Percentiles rank a stretch among this genome's conserved stretches.
Evolutionary conservation across 129 eudicot species (phyloP).

Genomic region (Scalesia atractyloides): DNA sequence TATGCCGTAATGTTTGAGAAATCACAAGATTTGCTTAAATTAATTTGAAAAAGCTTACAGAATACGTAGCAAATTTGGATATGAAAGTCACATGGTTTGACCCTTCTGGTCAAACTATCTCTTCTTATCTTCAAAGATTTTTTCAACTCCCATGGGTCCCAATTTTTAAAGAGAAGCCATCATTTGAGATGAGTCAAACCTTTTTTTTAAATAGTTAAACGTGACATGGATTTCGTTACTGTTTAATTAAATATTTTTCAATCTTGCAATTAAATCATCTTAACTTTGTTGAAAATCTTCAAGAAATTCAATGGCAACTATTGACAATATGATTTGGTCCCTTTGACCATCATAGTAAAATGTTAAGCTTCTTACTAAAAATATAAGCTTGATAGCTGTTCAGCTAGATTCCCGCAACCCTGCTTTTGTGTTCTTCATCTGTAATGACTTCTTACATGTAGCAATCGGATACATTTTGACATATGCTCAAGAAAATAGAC

Average conservation of each 20-base stretch:
- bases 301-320: slow-evolving; percentile 5
- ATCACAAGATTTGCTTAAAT: background rate
- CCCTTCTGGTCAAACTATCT: slow-evolving; percentile 3
- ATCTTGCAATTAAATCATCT: background rate
- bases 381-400: background rate
- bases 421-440: background rate
- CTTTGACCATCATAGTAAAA: background rate
- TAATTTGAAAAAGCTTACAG: background rate
- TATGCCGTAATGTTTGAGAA: background rate
- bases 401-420: background rate
- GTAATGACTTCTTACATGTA: background rate
- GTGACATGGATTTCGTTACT: background rate
- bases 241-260: background rate
- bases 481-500: background rate
- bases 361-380: background rate
- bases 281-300: background rate
- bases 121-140: slow-evolving; percentile 3
- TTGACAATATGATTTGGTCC: background rate
- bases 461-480: background rate
- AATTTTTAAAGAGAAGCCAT: background rate
- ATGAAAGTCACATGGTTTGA: slow-evolving; percentile 9
- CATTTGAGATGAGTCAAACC: slow-evolving; percentile 22
- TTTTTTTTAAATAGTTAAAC: background rate
- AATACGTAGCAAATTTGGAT: background rate
- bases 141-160: slow-evolving; percentile 4